phyloP scores from a whole-genome alignment of 73 alveolate species.

The Paramecium bursaria region DNA sequence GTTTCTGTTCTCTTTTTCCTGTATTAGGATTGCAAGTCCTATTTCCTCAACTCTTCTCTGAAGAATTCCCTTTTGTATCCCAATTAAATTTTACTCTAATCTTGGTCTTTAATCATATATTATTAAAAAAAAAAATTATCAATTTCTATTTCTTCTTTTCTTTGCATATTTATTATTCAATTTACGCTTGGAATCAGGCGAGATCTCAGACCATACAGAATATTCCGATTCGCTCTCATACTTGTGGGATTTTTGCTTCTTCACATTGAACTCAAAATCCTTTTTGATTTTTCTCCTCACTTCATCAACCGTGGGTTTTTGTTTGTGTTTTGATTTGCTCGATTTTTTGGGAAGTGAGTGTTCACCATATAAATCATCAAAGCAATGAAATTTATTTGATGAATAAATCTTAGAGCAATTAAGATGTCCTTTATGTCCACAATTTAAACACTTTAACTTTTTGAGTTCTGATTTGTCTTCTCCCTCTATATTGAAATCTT shows the following conservation, averaged over 20 bases:
- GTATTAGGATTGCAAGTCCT: conserved; percentile 5
- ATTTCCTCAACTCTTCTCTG: conserved; percentile 22
- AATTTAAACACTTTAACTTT: not conserved
- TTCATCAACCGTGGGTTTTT: not conserved
- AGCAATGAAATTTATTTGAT: too few relatives aligned
- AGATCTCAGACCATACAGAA: conserved; percentile 47
- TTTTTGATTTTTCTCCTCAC: not conserved
- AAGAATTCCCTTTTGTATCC: conserved; percentile 34
- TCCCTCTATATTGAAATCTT: not conserved
- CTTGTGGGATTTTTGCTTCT: not conserved
- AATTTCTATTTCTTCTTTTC: not conserved
- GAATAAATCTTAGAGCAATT: not conserved
- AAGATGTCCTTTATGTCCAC: conserved; percentile 2
- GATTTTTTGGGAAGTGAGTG: too few relatives aligned
- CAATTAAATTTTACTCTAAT: conserved; percentile 13
- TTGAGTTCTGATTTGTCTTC: not conserved
- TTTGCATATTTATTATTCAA: not conserved
- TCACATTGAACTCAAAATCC: not conserved
- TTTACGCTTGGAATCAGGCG: conserved; percentile 2
- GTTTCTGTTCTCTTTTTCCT: not conserved
- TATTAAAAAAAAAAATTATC: conserved; percentile 1
- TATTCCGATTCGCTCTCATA: not conserved
- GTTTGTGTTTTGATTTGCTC: not conserved
- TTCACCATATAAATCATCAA: not conserved
- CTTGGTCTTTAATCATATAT: conserved; percentile 2